Conservation (phyloP, 257 asterid species). For the Euphrasia confusa region DNA sequence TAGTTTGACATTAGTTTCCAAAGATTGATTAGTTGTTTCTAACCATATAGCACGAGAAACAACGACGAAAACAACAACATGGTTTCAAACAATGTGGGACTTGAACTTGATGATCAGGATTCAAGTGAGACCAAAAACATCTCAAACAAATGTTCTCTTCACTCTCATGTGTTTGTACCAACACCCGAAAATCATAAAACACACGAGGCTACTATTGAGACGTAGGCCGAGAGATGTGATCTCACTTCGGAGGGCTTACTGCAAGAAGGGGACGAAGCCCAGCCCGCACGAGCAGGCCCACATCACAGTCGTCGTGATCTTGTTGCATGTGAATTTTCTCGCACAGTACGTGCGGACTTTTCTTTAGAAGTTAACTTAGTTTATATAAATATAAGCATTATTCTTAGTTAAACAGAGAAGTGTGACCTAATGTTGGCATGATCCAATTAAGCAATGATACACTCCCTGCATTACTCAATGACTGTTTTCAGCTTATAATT, state of each 20-base stretch:
- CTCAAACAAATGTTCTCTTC: slow-evolving; percentile 67
- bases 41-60: too few relatives aligned
- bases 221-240: slow-evolving; percentile 43
- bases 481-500: too few relatives aligned
- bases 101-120: too few relatives aligned
- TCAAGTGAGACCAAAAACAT: slow-evolving; percentile 41
- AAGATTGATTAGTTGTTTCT: neutral
- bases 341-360: slow-evolving; percentile 62
- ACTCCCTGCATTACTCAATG: too few relatives aligned
- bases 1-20: too few relatives aligned
- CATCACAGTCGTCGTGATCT: slow-evolving; percentile 49
- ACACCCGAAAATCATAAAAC: slow-evolving; percentile 60
- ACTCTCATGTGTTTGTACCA: slow-evolving; percentile 72
- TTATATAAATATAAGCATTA: too few relatives aligned
- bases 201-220: slow-evolving; percentile 45
- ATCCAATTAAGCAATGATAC: too few relatives aligned
- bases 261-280: slow-evolving; percentile 52
- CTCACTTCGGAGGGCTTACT: slow-evolving; percentile 44
- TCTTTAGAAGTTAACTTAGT: too few relatives aligned
- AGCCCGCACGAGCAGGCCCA: slow-evolving; percentile 64
- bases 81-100: slow-evolving; percentile 40
- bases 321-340: slow-evolving; percentile 50
- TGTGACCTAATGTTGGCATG: too few relatives aligned
- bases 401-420: too few relatives aligned
- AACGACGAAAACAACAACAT: too few relatives aligned